These are phyloP conservation scores for Tirmania nivea DNA, from an alignment of 495 filamentous ascomycete species.

Conservation along the genomic window DNA sequence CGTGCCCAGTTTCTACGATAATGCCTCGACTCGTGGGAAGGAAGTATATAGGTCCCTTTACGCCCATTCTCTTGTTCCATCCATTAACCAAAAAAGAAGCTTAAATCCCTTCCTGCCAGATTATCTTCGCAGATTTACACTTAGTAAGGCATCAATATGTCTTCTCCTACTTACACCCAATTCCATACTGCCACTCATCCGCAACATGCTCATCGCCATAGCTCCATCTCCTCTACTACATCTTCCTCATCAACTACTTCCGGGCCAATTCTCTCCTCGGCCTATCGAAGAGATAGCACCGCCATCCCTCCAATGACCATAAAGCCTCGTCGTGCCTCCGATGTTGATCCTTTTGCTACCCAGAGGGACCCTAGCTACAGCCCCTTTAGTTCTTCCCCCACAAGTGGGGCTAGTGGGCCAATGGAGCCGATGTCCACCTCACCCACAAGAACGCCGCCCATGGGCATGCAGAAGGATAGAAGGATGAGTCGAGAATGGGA, in stretches of 20 bases:
- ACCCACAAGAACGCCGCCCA: background rate
- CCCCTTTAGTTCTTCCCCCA: background rate
- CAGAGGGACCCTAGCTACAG: background rate
- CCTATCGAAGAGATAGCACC: background rate
- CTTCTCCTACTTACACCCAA: background rate
- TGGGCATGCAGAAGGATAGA: background rate
- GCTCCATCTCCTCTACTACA: background rate
- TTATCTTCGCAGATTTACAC: too few relatives aligned
- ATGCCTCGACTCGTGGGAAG: too few relatives aligned
- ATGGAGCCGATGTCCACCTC: background rate
- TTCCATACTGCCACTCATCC: background rate
- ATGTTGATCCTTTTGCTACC: background rate
- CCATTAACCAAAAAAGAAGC: too few relatives aligned
- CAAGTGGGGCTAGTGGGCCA: background rate
- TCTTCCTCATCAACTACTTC: background rate
- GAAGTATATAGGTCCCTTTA: too few relatives aligned
- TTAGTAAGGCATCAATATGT: background rate
- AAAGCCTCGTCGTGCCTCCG: background rate
- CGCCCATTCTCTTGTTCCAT: too few relatives aligned
- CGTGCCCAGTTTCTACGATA: too few relatives aligned
- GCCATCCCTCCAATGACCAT: background rate
- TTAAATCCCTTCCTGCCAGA: too few relatives aligned
- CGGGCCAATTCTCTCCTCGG: background rate
- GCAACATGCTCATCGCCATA: background rate
- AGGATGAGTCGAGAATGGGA: conserved; percentile 16